These are phyloP conservation scores for Diplodia mutila DNA, from an alignment of 2,329 filamentous ascomycete species.

Conservation along the genomic window DNA sequence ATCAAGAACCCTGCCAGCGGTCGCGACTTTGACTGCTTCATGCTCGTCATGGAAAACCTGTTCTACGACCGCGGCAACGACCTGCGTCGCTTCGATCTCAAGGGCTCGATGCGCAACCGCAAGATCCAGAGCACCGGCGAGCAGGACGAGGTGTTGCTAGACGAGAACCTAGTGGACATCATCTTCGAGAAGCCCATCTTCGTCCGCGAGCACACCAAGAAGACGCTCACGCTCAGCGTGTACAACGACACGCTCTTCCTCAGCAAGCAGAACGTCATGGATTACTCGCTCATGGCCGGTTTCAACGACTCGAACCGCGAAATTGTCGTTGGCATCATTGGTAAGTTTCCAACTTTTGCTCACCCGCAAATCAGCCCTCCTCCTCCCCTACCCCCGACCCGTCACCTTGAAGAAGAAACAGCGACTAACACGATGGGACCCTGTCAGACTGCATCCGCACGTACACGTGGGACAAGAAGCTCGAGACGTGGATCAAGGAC, in stretches of 20 bases:
- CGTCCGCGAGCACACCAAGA: slow-evolving; percentile 93
- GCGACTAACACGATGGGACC: slow-evolving; percentile 2
- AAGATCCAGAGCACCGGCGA: slow-evolving; percentile 96
- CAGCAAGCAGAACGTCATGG: slow-evolving; percentile 96
- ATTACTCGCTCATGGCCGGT: slow-evolving; percentile 97
- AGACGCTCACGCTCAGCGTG: slow-evolving; percentile 84
- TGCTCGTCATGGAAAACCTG: slow-evolving; percentile 95
- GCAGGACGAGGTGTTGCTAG: slow-evolving; percentile 91
- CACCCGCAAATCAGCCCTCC: neutral
- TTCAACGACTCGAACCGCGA: slow-evolving; percentile 90
- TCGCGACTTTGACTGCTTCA: slow-evolving; percentile 90
- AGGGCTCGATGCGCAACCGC: slow-evolving; percentile 97
- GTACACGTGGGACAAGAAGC: slow-evolving; percentile 99
- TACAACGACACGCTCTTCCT: slow-evolving; percentile 98
- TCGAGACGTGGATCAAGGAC: slow-evolving; percentile 99
- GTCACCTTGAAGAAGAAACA: neutral
- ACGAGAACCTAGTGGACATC: slow-evolving; percentile 99
- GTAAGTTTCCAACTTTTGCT: slow-evolving; percentile 29
- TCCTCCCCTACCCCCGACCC: no score
- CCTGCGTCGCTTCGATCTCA: slow-evolving; percentile 76
- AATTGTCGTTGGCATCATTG: slow-evolving; percentile 92
- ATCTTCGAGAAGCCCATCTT: slow-evolving; percentile 98
- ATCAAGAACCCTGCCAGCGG: slow-evolving; percentile 94
- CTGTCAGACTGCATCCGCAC: slow-evolving; percentile 84
- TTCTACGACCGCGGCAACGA: slow-evolving; percentile 94